Base-by-base conservation (phyloP, 495 filamentous ascomycete genomes). In the Penicillium psychrofluorescens region DNA sequence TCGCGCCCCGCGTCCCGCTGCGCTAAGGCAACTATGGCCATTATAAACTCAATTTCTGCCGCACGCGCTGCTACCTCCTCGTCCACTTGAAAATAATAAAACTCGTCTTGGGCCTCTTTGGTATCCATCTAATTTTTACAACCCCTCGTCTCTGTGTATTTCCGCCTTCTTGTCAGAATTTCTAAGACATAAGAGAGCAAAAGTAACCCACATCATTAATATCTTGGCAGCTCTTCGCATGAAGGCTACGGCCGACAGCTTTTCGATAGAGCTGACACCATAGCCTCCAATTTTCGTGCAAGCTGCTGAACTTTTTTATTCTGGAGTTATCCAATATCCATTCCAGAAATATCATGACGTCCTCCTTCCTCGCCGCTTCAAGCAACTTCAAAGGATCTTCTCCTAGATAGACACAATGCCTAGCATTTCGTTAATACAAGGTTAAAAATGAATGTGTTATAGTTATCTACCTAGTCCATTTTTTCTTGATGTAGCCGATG, bases 221-320 rank as follows among this genome's bases (percentile, higher is more conserved):
- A 29, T 22, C 22, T 4, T 22, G 4, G 22, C 22, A 22, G 22
- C 22, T 22, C 22, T 47, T 51, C n/a, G 45, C 31, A 49, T 51
- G 31, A 29, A 49, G 37, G 32, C 38, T 51, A 16, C 35, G 30
- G 10, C 48, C 38, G 2, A 51, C n/a, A 34, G 22, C 15, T 40
- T 43, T 41, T 12, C 48, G 48, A 38, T 51, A 51, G 13, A 51
- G 39, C 48, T 49, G 29, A 29, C 45, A 42, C 45, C 14, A 51
- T 38, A 22, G 14, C 38, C n/a, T n/a, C 48, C n/a, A 51, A 29
- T 30, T 33, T 22, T 51, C 6, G 14, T 47, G 8, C 13, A 42
- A 29, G 12, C 22, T 41, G 46, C 48, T 48, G n/a, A 40, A 41
- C 40, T 51, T 48, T n/a, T 36, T 41, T 8, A 44, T 43, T 15